phyloP scores from a whole-genome alignment of 2,329 filamentous ascomycete species.

The Penicillium sp. region DNA sequence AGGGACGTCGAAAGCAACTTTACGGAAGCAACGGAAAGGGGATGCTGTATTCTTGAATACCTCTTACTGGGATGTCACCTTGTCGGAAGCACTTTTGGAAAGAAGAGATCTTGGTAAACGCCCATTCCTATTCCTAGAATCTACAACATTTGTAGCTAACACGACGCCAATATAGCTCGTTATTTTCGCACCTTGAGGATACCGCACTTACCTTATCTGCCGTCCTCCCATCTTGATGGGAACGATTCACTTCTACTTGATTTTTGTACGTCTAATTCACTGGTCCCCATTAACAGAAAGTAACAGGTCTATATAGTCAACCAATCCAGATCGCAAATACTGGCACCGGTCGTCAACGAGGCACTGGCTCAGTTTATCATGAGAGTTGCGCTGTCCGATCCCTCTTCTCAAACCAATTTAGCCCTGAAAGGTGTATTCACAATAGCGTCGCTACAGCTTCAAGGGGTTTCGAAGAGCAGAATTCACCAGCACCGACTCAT shows the following conservation, averaged over 20 bases:
- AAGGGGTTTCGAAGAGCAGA: background rate
- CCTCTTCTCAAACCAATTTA: background rate
- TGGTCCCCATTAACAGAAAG: background rate
- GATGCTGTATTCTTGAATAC: background rate
- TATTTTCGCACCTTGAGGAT: background rate
- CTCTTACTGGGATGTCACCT: background rate
- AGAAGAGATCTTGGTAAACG: background rate
- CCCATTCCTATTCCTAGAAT: too few relatives aligned
- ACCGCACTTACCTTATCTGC: background rate
- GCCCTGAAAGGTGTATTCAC: background rate
- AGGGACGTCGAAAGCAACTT: background rate
- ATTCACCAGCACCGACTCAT: background rate
- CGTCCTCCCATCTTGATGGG: background rate
- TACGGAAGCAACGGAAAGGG: background rate
- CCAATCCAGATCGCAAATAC: background rate
- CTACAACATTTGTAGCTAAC: too few relatives aligned
- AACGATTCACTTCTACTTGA: background rate
- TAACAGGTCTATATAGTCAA: background rate
- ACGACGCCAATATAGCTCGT: background rate
- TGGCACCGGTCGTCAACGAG: background rate
- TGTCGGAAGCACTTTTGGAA: background rate
- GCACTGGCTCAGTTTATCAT: background rate
- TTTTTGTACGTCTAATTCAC: background rate
- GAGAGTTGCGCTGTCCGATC: background rate
- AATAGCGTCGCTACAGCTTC: background rate